Evolutionary conservation across 768 basidiomycete genomes (phyloP).

Genomic region (Boletus edulis): DNA sequence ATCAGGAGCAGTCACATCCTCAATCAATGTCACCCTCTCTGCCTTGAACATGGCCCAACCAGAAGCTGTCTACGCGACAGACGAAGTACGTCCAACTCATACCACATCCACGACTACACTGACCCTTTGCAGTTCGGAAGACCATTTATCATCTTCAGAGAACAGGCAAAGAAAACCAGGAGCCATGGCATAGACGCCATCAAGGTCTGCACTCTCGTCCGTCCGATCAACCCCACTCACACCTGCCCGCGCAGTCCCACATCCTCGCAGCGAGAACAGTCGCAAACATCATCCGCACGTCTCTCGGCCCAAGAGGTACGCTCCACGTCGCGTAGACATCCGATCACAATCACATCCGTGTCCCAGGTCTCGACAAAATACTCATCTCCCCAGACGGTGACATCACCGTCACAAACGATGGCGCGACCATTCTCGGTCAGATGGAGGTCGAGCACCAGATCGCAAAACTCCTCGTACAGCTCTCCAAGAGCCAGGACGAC

Average conservation of each 20-base stretch:
- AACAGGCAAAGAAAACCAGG: conserved; percentile 90
- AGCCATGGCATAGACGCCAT: conserved; percentile 93
- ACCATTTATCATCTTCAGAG: conserved; percentile 96
- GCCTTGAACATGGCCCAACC: conserved; percentile 33
- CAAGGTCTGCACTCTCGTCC: conserved; percentile 54
- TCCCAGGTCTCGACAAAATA: conserved; percentile 87
- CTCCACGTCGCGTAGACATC: conserved; percentile 2
- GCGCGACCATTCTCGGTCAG: conserved; percentile 95
- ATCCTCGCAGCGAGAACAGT: conserved; percentile 95
- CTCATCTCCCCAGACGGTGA: conserved; percentile 96
- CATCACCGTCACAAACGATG: conserved; percentile 99
- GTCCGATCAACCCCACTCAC: conserved; percentile 1
- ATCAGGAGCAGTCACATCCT: conserved; percentile 24
- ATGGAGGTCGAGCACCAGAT: conserved; percentile 99
- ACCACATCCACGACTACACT: background rate
- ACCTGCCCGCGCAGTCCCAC: conserved; percentile 59
- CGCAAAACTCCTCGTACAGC: conserved; percentile 93
- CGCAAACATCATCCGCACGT: conserved; percentile 92
- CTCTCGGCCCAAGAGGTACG: conserved; percentile 89
- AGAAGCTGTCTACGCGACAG: conserved; percentile 82
- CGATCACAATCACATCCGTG: conserved; percentile 11
- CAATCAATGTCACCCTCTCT: conserved; percentile 26
- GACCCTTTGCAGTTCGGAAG: conserved; percentile 67
- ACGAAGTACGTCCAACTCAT: conserved; percentile 56
- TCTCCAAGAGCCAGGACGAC: conserved; percentile 98